phyloP scores from a whole-genome alignment of 805 yeast species.

The Dipodascopsis uninucleata region DNA sequence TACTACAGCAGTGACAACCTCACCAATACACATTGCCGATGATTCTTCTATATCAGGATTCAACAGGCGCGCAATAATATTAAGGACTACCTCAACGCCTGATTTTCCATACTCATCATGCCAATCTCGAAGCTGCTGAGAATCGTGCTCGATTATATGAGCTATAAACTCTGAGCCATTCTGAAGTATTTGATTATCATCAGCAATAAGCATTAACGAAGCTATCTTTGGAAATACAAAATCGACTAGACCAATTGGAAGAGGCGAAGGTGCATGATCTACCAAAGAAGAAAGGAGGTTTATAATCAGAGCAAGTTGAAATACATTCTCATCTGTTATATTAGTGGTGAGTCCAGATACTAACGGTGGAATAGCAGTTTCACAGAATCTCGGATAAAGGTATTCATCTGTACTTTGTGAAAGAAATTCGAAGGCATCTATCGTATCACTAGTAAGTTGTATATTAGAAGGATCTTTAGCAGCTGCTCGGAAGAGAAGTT shows the following conservation, averaged over 20 bases:
- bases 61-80: constrained; percentile 63
- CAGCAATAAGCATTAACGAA: constrained; percentile 12
- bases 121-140: constrained; percentile 29
- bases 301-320: constrained; percentile 12
- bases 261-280: constrained; percentile 24
- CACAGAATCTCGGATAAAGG: constrained; percentile 34
- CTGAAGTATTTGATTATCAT: constrained; percentile 41
- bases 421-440: constrained; percentile 63
- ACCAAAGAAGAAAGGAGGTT: constrained; percentile 17
- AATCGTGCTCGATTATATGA: constrained; percentile 48
- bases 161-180: constrained; percentile 71
- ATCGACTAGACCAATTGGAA: constrained; percentile 21
- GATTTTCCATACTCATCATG: constrained; percentile 34
- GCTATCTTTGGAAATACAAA: constrained; percentile 23
- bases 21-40: constrained; percentile 79
- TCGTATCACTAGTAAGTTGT: constrained; percentile 61
- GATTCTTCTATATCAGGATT: constrained; percentile 66
- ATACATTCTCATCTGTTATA: constrained; percentile 11
- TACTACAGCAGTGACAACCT: constrained; percentile 55
- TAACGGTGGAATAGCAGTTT: constrained; percentile 24
- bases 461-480: constrained; percentile 72
- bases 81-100: constrained; percentile 57
- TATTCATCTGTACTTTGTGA: constrained; percentile 40
- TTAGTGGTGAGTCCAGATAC: constrained; percentile 7
- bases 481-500: constrained; percentile 59